Base-by-base conservation (phyloP, 2,329 filamentous ascomycete species). In the Penicillium polonicum region DNA sequence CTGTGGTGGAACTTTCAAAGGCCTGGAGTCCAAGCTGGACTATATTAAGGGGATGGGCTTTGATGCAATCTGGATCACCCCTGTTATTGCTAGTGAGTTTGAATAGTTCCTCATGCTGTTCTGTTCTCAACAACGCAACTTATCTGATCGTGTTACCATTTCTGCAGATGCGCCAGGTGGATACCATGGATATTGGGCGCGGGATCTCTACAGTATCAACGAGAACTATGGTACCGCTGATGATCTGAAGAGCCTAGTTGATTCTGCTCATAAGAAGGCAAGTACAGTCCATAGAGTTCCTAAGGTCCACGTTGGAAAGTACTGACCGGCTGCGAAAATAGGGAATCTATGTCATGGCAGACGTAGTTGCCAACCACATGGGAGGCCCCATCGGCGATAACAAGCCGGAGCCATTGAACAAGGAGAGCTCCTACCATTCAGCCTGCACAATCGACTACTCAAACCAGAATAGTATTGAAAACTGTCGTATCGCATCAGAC, bases 51-150 rank as follows among this genome's bases (percentile, higher is more conserved):
- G 41, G 23, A 43, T 43, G 41, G 41, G 41, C 15, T 43, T 43
- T 27, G 41, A 43, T 43, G 41, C 41, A 43, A 43, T 43, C 41
- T 43, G 41, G 41, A 43, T 43, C 23, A 43, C 41, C 41, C 41
- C 41, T 27, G 41, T 43, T 27, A n/a, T 43, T 2, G 41, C 41
- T 2, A 43, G 41, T 68, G 2, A 43, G 41, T 43, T 43, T 3
- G 2, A 12, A 5, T 43, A 12, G 15, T 27, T 43, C 2, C 15
- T n/a, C 15, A n/a, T 9, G 15, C 15, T n/a, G 41, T 27, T 43
- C 8, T 43, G 2, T 12, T 12, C 41, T 43, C 15, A 15, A 2
- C 9, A 4, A 12, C 15, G 7, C 2, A 43, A 43, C 23, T 27
- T n/a, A 43, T 43, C 41, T 43, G 8, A 27, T 4, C 15, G 1